Conservation (phyloP, 2,329 filamentous ascomycete genomes). For the Botrytis sinoallii region DNA sequence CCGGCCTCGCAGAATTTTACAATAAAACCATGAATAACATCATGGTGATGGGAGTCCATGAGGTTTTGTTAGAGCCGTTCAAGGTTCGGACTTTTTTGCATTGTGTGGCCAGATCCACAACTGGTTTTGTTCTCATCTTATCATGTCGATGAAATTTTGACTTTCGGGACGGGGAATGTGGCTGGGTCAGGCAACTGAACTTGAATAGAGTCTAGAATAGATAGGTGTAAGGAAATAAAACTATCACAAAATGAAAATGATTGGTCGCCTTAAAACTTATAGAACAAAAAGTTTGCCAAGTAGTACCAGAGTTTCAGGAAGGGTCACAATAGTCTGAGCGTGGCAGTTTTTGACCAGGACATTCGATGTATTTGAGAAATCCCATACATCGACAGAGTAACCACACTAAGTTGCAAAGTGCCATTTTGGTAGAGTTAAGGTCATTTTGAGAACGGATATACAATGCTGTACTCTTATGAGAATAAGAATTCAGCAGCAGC, state of each 20-base stretch:
- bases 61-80: not conserved
- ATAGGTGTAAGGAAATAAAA: not conserved
- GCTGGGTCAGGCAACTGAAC: not conserved
- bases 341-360: not conserved
- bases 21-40: not conserved
- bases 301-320: not conserved
- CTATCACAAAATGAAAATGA: not conserved
- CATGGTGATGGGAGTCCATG: not conserved
- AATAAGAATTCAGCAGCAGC: not conserved
- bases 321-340: not conserved
- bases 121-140: not conserved
- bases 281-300: not conserved
- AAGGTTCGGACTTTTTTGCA: not conserved
- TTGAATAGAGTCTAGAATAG: not conserved
- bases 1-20: not conserved
- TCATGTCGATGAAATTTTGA: not conserved
- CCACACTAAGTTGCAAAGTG: not conserved
- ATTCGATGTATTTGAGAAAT: not conserved
- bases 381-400: not conserved
- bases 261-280: not conserved
- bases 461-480: not conserved
- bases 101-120: not conserved
- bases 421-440: not conserved
- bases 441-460: not conserved
- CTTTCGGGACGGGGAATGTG: not conserved